These are phyloP conservation scores for Calonectria crousiana DNA, from an alignment of 2,329 filamentous ascomycete species.

Conservation along the genomic window DNA sequence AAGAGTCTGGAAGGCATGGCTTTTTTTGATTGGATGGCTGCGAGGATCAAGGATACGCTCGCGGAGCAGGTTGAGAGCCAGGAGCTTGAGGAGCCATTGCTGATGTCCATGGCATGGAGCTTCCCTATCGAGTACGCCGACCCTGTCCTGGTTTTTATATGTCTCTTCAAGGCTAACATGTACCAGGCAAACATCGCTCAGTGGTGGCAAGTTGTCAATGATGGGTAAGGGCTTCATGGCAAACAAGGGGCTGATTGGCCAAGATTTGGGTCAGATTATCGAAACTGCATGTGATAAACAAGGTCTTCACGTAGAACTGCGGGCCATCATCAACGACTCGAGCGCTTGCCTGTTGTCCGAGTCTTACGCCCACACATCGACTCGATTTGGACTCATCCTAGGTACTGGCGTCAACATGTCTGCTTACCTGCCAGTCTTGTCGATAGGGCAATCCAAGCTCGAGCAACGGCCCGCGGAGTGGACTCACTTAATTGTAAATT, in stretches of 20 bases:
- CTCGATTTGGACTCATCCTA: constrained; percentile 73
- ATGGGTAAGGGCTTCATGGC: constrained; percentile 78
- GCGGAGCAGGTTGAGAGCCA: constrained; percentile 55
- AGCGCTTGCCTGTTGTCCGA: constrained; percentile 75
- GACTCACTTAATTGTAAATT: constrained; percentile 76
- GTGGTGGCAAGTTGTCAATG: constrained; percentile 67
- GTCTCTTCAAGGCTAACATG: constrained; percentile 38
- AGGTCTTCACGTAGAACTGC: constrained; percentile 67
- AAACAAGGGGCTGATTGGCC: constrained; percentile 67
- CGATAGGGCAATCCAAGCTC: constrained; percentile 68
- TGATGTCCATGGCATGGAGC: constrained; percentile 75
- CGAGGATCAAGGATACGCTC: constrained; percentile 69
- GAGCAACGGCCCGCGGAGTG: constrained; percentile 66
- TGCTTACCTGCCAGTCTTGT: constrained; percentile 70
- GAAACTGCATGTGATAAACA: constrained; percentile 63
- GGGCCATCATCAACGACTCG: constrained; percentile 75
- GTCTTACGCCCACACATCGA: constrained; percentile 69
- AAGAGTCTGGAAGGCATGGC: constrained; percentile 68
- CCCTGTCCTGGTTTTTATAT: background rate
- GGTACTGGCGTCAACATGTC: constrained; percentile 77
- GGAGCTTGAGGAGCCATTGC: constrained; percentile 58
- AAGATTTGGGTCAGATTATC: constrained; percentile 71
- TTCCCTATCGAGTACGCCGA: constrained; percentile 75
- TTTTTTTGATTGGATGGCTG: constrained; percentile 79
- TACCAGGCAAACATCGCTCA: constrained; percentile 72